Percentiles rank a stretch among this genome's conserved stretches.
These are phyloP conservation scores for Tulasnella sp. DNA, from an alignment of 768 basidiomycete species.

Conservation along the genomic window DNA sequence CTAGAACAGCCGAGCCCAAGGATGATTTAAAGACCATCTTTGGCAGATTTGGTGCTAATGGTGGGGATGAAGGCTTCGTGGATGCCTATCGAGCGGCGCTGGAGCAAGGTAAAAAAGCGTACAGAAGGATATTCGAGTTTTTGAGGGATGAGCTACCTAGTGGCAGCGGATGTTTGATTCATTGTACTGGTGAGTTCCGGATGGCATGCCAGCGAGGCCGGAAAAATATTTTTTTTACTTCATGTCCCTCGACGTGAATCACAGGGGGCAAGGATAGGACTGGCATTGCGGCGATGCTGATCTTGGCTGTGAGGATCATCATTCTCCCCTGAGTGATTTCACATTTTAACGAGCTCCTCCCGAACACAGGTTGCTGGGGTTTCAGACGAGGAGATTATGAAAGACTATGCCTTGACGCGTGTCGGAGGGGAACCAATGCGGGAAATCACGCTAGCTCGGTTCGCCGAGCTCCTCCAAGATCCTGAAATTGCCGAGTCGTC, in stretches of 20 bases:
- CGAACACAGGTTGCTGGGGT: constrained; percentile 59
- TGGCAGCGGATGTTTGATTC: constrained; percentile 56
- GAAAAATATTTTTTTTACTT: neutral
- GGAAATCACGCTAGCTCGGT: constrained; percentile 50
- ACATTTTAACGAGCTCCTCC: neutral
- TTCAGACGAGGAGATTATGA: constrained; percentile 52
- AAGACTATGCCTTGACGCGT: constrained; percentile 69
- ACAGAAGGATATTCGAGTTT: constrained; percentile 64
- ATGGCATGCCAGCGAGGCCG: neutral
- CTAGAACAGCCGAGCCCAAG: neutral
- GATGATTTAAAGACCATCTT: neutral
- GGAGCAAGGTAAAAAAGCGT: constrained; percentile 60
- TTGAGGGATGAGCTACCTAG: constrained; percentile 53
- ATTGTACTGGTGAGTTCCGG: constrained; percentile 53
- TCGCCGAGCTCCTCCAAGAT: constrained; percentile 7
- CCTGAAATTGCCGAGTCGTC: constrained; percentile 65
- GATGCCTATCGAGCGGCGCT: constrained; percentile 73
- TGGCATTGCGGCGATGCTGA: constrained; percentile 27
- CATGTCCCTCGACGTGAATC: neutral
- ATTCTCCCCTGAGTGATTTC: neutral
- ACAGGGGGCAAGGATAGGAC: constrained; percentile 77
- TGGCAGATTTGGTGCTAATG: neutral
- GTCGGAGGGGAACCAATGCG: constrained; percentile 76
- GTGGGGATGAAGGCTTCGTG: constrained; percentile 42
- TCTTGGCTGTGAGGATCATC: constrained; percentile 12